phyloP scores from a whole-genome alignment of 805 yeast species.

The Sugiyamaella qingdaonensis region DNA sequence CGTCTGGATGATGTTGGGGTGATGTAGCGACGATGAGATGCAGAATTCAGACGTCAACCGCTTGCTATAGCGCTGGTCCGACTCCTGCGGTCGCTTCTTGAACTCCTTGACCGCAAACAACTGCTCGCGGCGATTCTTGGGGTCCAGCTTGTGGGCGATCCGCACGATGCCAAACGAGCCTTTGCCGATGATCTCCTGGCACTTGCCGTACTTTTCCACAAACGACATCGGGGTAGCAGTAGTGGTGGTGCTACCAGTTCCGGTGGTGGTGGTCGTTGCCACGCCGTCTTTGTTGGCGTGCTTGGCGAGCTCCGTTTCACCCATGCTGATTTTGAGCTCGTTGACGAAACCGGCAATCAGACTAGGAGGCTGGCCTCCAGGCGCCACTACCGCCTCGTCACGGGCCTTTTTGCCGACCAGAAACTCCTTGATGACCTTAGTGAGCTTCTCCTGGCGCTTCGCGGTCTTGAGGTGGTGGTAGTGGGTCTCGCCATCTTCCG shows the following conservation, averaged over 20 bases:
- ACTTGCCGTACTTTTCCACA: conserved; percentile 85
- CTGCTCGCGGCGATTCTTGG: conserved; percentile 38
- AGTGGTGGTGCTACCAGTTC: conserved; percentile 2
- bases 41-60: conserved; percentile 88
- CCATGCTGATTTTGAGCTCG: conserved; percentile 17
- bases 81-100: conserved; percentile 54
- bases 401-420: conserved; percentile 18
- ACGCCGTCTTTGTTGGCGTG: background rate
- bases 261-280: background rate
- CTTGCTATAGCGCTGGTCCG: conserved; percentile 52
- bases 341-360: conserved; percentile 22
- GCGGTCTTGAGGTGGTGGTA: conserved; percentile 74
- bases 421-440: conserved; percentile 19
- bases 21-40: conserved; percentile 70
- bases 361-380: conserved; percentile 20
- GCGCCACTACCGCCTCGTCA: conserved; percentile 13
- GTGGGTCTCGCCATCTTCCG: conserved; percentile 58
- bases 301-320: conserved; percentile 6
- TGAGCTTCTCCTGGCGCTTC: conserved; percentile 40
- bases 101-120: conserved; percentile 72
- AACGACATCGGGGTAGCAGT: conserved; percentile 46
- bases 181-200: conserved; percentile 86
- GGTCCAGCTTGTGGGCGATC: conserved; percentile 61
- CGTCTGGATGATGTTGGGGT: conserved; percentile 68
- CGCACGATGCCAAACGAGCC: conserved; percentile 93